Evolutionary conservation across 2,329 filamentous ascomycete species (phyloP).

Genomic region (Nemania sp.): DNA sequence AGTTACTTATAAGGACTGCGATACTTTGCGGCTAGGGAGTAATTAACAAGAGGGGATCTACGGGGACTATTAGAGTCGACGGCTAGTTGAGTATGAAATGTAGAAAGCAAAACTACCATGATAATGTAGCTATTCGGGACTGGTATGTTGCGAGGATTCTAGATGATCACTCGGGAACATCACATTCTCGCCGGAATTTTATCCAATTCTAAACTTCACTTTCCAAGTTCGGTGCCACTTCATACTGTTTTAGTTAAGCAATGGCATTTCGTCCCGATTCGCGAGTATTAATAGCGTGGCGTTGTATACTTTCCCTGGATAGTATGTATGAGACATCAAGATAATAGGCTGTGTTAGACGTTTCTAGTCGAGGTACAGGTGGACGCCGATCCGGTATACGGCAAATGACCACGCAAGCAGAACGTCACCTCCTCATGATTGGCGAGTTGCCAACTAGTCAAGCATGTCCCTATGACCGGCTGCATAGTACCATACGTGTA

Average conservation of each 20-base stretch:
- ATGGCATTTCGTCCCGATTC: not conserved
- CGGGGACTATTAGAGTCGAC: constrained; percentile 40
- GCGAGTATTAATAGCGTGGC: not conserved
- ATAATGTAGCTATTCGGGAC: not conserved
- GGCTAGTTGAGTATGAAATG: not conserved
- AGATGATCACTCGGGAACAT: not conserved
- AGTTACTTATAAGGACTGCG: too few relatives aligned
- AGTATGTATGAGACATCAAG: not conserved
- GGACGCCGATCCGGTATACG: not conserved
- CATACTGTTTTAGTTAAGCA: not conserved
- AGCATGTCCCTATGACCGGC: not conserved
- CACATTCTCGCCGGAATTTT: not conserved
- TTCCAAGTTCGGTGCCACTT: not conserved
- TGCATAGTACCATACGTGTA: not conserved
- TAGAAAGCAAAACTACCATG: not conserved
- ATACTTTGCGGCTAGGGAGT: constrained; percentile 40
- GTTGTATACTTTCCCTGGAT: not conserved
- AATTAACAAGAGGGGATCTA: constrained; percentile 41
- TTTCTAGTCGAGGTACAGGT: not conserved
- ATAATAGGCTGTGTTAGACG: not conserved
- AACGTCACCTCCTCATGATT: constrained; percentile 2
- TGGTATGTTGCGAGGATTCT: not conserved
- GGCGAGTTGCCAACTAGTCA: not conserved
- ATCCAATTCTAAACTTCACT: not conserved
- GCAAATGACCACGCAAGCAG: not conserved